Conservation (phyloP, 2,329 filamentous ascomycete species). For the Stagonosporopsis vannaccii region DNA sequence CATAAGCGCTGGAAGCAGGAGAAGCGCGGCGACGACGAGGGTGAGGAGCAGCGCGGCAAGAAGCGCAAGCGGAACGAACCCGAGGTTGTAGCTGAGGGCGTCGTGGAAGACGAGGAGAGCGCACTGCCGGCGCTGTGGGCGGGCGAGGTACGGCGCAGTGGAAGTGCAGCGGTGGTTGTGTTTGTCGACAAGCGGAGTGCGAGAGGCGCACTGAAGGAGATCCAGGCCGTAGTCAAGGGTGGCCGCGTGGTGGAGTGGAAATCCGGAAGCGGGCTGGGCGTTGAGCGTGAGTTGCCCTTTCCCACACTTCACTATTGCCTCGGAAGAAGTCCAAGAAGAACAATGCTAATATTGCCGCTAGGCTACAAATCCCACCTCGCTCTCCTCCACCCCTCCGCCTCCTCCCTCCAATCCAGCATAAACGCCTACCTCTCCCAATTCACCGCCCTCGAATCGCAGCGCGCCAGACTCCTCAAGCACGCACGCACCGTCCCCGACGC, state of each 20-base stretch:
- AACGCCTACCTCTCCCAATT: constrained; percentile 90
- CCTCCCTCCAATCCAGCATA: constrained; percentile 73
- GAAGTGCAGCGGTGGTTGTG: constrained; percentile 79
- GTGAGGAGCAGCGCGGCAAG: constrained; percentile 54
- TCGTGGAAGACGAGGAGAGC: constrained; percentile 64
- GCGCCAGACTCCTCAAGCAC: constrained; percentile 67
- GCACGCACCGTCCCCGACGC: constrained; percentile 84
- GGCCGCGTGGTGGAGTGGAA: constrained; percentile 74
- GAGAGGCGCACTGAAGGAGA: constrained; percentile 78
- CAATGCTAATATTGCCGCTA: constrained; percentile 45
- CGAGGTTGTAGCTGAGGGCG: constrained; percentile 47
- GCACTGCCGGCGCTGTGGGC: constrained; percentile 77
- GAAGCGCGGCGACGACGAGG: constrained; percentile 40
- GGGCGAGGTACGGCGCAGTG: constrained; percentile 72
- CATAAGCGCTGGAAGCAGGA: constrained; percentile 54
- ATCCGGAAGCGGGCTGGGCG: constrained; percentile 53
- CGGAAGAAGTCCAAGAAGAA: neutral
- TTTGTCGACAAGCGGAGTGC: constrained; percentile 85
- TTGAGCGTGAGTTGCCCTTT: constrained; percentile 58
- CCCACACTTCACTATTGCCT: constrained; percentile 12
- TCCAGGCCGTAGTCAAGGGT: constrained; percentile 64
- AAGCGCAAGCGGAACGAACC: constrained; percentile 62
- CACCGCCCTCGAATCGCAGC: constrained; percentile 69
- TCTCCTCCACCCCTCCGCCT: constrained; percentile 73
- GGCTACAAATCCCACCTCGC: constrained; percentile 70